Evolutionary conservation across 192 early-diverging fungal genomes (phyloP).

Genomic region (Coemansia sp.): DNA sequence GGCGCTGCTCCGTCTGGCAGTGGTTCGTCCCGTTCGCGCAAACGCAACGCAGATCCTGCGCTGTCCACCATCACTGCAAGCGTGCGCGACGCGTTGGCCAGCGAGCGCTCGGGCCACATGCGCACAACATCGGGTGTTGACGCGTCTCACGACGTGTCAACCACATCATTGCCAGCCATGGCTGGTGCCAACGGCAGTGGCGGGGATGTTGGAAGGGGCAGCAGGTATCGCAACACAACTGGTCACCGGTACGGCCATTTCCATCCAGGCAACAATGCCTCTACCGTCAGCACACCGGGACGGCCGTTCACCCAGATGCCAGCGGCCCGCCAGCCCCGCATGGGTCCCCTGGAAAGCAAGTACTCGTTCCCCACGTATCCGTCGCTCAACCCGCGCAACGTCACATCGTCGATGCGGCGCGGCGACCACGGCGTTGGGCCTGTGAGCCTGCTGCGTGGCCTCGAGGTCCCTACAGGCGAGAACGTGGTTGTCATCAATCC

Average conservation of each 20-base stretch:
- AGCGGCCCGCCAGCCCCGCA: conserved; percentile 2
- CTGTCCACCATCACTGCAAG: conserved; percentile 40
- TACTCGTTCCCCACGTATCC: conserved; percentile 49
- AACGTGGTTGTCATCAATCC: conserved; percentile 85
- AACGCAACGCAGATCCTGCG: conserved; percentile 11
- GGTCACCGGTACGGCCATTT: background rate
- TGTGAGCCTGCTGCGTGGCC: background rate
- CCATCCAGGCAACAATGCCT: background rate
- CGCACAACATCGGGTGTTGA: background rate
- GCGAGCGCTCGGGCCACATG: conserved; percentile 25
- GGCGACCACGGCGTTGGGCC: conserved; percentile 30
- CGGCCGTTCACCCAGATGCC: background rate
- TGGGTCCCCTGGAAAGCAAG: conserved; percentile 30
- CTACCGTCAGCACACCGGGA: background rate
- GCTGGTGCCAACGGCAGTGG: background rate
- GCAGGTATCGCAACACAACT: background rate
- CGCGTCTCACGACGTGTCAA: background rate
- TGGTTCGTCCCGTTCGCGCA: conserved; percentile 9
- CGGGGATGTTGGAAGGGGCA: background rate
- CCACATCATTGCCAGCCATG: background rate
- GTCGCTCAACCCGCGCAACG: conserved; percentile 29
- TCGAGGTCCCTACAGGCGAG: conserved; percentile 43
- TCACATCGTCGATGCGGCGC: conserved; percentile 36
- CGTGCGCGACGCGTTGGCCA: conserved; percentile 41
- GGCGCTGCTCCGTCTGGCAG: background rate